Evolutionary conservation across 2,329 filamentous ascomycete genomes (phyloP).

Genomic region (Fusarium lateritium): DNA sequence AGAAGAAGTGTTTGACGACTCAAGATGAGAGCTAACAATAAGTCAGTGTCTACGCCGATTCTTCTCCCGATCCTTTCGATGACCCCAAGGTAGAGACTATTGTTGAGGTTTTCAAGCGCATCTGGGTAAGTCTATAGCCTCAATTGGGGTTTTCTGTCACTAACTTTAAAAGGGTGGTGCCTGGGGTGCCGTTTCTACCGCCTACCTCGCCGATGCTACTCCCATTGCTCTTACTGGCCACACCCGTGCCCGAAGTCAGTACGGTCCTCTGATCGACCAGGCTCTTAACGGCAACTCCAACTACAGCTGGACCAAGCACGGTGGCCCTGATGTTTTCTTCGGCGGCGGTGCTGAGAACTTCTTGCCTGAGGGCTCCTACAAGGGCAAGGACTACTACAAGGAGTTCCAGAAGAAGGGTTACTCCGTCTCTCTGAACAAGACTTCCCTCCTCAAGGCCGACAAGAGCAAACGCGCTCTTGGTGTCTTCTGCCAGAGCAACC

Average conservation of each 20-base stretch:
- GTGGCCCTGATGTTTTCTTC: constrained; percentile 85
- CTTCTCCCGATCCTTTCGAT: constrained; percentile 79
- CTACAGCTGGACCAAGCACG: constrained; percentile 84
- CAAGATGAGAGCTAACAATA: constrained; percentile 13
- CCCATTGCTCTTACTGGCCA: constrained; percentile 82
- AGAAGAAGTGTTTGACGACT: constrained; percentile 5
- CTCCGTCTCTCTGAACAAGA: constrained; percentile 80
- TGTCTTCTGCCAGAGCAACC: constrained; percentile 81
- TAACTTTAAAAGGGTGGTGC: constrained; percentile 61
- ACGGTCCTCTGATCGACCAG: constrained; percentile 81
- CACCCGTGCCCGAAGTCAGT: constrained; percentile 77
- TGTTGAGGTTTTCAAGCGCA: constrained; percentile 80
- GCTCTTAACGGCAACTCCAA: constrained; percentile 83
- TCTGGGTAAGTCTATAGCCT: constrained; percentile 66
- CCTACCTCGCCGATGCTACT: constrained; percentile 85
- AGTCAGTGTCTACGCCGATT: constrained; percentile 79
- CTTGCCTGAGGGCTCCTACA: constrained; percentile 74
- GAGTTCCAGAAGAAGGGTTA: constrained; percentile 82
- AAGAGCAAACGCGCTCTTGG: constrained; percentile 78
- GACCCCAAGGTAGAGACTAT: constrained; percentile 91
- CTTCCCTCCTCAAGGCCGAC: constrained; percentile 71
- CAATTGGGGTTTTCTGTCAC: neutral
- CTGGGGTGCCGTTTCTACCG: constrained; percentile 82
- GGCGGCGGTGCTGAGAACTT: constrained; percentile 89
- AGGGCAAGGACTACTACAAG: constrained; percentile 84